Percentiles rank a stretch among this genome's conserved stretches.
Evolutionary conservation across 768 basidiomycete species (phyloP).

Genomic region (Tulasnella sp.): DNA sequence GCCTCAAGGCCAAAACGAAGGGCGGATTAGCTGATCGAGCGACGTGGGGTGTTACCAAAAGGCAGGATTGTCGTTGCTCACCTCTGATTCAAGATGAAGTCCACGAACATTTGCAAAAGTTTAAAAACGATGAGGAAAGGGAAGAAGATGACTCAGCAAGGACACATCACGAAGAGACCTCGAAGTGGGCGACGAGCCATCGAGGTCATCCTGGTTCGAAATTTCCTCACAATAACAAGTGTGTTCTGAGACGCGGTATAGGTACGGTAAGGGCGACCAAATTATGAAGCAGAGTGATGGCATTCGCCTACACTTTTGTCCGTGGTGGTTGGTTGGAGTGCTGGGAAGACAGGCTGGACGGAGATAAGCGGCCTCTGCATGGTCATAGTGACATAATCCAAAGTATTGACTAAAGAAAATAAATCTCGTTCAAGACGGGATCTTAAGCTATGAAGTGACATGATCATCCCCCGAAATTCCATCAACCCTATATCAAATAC

Average conservation of each 20-base stretch:
- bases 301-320: not conserved
- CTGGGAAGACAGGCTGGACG: too few relatives aligned
- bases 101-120: not conserved
- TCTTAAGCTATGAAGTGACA: too few relatives aligned
- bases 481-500: not conserved
- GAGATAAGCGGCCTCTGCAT: too few relatives aligned
- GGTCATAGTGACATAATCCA: too few relatives aligned
- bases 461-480: not conserved
- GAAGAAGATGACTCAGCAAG: not conserved
- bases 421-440: too few relatives aligned
- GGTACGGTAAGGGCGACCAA: not conserved
- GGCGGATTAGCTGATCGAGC: too few relatives aligned
- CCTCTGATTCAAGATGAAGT: not conserved
- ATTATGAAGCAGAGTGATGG: not conserved
- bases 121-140: not conserved
- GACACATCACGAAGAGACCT: not conserved
- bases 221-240: not conserved
- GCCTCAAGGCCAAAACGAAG: not conserved
- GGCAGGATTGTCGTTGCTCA: not conserved
- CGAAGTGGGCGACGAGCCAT: not conserved
- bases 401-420: too few relatives aligned
- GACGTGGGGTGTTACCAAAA: not conserved
- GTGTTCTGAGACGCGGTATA: not conserved
- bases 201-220: not conserved
- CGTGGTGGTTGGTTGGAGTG: not conserved